Conservation (phyloP, 768 basidiomycete genomes). For the Leucosporidium creatinivorum region DNA sequence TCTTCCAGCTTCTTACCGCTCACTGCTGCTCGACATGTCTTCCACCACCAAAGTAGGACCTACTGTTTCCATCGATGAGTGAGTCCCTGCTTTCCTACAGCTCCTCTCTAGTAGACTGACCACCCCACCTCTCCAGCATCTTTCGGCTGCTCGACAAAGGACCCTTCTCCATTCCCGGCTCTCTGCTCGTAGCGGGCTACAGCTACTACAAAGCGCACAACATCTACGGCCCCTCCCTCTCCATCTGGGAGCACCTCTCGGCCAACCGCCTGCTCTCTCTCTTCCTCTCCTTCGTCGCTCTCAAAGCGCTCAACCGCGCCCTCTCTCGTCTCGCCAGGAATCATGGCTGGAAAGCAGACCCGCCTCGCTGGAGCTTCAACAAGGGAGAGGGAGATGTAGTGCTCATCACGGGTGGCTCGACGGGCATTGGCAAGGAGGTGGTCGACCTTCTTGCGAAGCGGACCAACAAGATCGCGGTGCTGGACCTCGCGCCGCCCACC, state of each 20-base stretch:
- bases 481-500: slow-evolving; percentile 20
- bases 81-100: neutral
- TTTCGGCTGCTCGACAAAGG: slow-evolving; percentile 24
- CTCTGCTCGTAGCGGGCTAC: slow-evolving; percentile 1
- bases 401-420: slow-evolving; percentile 26
- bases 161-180: slow-evolving; percentile 6
- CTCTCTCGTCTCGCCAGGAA: slow-evolving; percentile 19
- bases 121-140: slow-evolving; percentile 7
- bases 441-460: slow-evolving; percentile 21
- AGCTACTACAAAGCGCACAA: slow-evolving; percentile 9
- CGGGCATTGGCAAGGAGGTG: slow-evolving; percentile 26
- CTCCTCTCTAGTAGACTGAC: neutral
- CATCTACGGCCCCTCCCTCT: slow-evolving; percentile 5
- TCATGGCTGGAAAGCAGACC: slow-evolving; percentile 23
- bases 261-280: slow-evolving; percentile 1
- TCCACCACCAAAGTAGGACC: no score
- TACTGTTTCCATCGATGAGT: no score
- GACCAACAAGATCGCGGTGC: slow-evolving; percentile 21
- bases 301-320: slow-evolving; percentile 16
- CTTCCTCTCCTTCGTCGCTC: slow-evolving; percentile 20
- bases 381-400: slow-evolving; percentile 22
- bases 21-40: no score
- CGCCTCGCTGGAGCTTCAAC: slow-evolving; percentile 9
- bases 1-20: no score
- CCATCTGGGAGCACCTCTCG: slow-evolving; percentile 7